These are phyloP conservation scores for Eragrostis nindensis DNA, from an alignment of 176 grass and related monocot genomes.

Conservation along the genomic window DNA sequence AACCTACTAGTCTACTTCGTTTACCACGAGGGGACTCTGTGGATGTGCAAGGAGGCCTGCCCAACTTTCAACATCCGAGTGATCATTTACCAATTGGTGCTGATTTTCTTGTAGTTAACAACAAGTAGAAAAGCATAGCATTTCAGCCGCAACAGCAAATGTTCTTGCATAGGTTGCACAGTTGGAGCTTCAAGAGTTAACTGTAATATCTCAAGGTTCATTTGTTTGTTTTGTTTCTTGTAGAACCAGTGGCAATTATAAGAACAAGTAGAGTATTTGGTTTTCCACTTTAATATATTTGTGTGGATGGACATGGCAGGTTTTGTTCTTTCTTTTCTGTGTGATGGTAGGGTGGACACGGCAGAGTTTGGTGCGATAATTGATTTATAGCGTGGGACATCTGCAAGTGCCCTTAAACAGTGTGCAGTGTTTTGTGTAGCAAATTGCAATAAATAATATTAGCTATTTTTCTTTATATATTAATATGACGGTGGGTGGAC, in stretches of 20 bases:
- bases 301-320: background rate
- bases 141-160: slow-evolving; percentile 12
- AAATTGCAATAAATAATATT: too few relatives aligned
- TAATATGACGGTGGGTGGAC: too few relatives aligned
- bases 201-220: slow-evolving; percentile 9
- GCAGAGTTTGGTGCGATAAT: background rate
- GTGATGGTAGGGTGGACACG: background rate
- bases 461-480: too few relatives aligned
- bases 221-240: background rate
- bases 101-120: slow-evolving; percentile 58
- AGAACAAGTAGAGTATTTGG: background rate
- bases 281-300: background rate
- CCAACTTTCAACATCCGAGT: slow-evolving; percentile 82
- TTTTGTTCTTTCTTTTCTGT: background rate
- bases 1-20: slow-evolving; percentile 68
- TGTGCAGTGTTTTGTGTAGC: too few relatives aligned
- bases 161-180: background rate
- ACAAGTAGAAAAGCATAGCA: background rate
- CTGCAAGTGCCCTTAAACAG: too few relatives aligned
- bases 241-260: slow-evolving; percentile 6
- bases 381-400: background rate
- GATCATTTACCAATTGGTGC: slow-evolving; percentile 90
- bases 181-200: background rate
- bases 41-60: slow-evolving; percentile 71
- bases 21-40: slow-evolving; percentile 56